Conservation (phyloP, 306 rosid genomes). For the Argentina anserina region DNA sequence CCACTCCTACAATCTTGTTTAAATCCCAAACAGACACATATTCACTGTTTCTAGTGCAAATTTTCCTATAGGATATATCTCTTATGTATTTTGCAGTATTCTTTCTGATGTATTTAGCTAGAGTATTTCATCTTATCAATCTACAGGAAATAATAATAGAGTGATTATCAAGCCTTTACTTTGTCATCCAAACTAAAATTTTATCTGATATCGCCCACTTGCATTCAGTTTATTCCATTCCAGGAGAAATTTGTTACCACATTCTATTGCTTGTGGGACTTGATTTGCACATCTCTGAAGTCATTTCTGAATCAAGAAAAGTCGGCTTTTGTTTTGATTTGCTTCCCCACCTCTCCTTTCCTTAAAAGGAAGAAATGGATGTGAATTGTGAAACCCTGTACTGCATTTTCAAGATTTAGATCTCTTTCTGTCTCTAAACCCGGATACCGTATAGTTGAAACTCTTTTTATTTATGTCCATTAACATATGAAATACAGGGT, state of each 20-base stretch:
- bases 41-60: slow-evolving; percentile 9
- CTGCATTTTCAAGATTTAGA: background rate
- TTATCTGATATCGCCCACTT: background rate
- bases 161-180: slow-evolving; percentile 6
- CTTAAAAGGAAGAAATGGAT: background rate
- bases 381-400: background rate
- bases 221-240: background rate
- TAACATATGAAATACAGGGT: background rate
- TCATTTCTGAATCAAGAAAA: background rate
- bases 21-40: slow-evolving; percentile 20
- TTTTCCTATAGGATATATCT: slow-evolving; percentile 28
- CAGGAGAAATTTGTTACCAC: background rate
- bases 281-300: background rate
- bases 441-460: background rate
- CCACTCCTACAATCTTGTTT: slow-evolving; percentile 19
- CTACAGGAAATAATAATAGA: slow-evolving; percentile 40
- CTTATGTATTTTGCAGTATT: slow-evolving; percentile 37
- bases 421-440: background rate
- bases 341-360: background rate
- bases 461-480: background rate
- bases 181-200: background rate
- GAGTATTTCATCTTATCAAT: slow-evolving; percentile 25
- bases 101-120: slow-evolving; percentile 32
- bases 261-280: background rate
- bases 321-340: background rate